Base-by-base conservation (phyloP, 2,329 filamentous ascomycete genomes). In the Paramyrothecium sp. region DNA sequence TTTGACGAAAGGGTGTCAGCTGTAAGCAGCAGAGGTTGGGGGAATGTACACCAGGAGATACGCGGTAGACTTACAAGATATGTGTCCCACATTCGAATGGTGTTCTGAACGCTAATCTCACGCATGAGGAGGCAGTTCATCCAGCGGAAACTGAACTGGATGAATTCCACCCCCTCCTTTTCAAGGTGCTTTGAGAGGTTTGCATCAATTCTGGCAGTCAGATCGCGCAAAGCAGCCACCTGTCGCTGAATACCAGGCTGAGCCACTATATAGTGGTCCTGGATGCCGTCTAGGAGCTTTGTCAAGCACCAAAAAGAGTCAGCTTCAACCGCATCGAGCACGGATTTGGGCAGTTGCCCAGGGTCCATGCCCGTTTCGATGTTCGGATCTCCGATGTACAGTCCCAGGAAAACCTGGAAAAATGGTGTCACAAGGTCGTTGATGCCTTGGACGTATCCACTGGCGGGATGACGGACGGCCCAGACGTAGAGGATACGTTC, bases 101-200 rank as follows among this genome's bases (percentile, higher is more conserved):
- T 97, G 71, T 97, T 98, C 72, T 89, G 91, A 57, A 99, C 94
- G 70, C 90, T 97, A 63, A 99, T 90, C 76, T 99, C 95, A 61
- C 95, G 86, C 95, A 99, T 99, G 63, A 99, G 81, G 54, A 99
- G 84, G 73, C 95, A 99, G 69, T 99, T 99, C 95, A 99, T 99
- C 95, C 95, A 99, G 56, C 95, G 85, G 72, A 99, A 99, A 74
- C 92, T 97, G 76, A 99, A 99, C 71, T 99, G 95, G 68, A 99
- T 99, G 69, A 99, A 99, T 71, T 99, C 95, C 26, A 99, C 92
- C 33, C 92, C 89, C 73, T 98, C 92, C 22, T 84, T 84, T 70
- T 97, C 92, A 46, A 99, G 81, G 71, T 99, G 95, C 65, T 90
- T 95, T 3, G 93, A 91, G 51, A 99, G 78, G 3, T 82, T 83